phyloP scores from a whole-genome alignment of 306 rosid genomes.

The Datisca glomerata region DNA sequence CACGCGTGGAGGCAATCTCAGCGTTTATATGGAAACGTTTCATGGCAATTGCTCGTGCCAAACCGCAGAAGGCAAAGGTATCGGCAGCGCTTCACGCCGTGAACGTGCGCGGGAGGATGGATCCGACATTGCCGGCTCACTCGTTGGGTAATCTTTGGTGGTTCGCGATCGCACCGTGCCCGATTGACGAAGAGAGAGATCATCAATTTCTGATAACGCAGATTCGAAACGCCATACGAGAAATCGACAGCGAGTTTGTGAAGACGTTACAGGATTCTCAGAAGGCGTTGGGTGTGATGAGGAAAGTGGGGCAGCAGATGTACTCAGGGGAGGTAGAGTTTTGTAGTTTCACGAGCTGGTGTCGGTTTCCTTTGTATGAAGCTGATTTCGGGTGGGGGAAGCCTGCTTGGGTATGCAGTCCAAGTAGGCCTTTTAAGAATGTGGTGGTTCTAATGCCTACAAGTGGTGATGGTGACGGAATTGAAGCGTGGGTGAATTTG shows the following conservation, averaged over 20 bases:
- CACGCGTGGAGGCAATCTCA: conserved; percentile 29
- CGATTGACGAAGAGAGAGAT: not conserved
- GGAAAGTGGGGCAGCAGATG: not conserved
- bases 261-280: not conserved
- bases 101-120: conserved; percentile 21
- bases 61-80: not conserved
- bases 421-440: conserved; percentile 11
- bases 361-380: conserved; percentile 20
- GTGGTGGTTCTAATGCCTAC: conserved; percentile 11
- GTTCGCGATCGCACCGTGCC: conserved; percentile 1
- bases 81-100: conserved; percentile 14
- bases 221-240: conserved; percentile 7
- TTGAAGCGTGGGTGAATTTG: conserved; percentile 24
- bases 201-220: conserved; percentile 2
- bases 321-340: conserved; percentile 11
- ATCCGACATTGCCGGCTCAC: conserved; percentile 19
- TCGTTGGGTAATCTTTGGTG: conserved; percentile 24
- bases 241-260: conserved; percentile 1
- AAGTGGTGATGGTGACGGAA: conserved; percentile 7
- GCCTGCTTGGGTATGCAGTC: conserved; percentile 22
- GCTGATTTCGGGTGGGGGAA: conserved; percentile 33
- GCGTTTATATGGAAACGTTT: conserved; percentile 26
- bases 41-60: not conserved
- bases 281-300: not conserved
- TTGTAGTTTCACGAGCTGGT: conserved; percentile 16